Conservation (phyloP, 768 basidiomycete species). For the Boletus sp. region DNA sequence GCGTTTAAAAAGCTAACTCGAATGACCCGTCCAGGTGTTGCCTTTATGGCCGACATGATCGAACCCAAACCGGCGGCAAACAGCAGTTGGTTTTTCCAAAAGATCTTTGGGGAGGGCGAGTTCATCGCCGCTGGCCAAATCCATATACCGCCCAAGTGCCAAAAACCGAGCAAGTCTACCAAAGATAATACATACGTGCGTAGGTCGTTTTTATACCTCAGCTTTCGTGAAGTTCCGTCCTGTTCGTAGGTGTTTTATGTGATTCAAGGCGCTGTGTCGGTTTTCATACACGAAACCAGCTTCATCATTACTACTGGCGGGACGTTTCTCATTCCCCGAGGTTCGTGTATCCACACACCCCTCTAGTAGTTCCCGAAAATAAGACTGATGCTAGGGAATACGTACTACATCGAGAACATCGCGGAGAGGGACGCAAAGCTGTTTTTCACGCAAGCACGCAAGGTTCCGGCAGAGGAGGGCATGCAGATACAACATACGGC, state of each 20-base stretch:
- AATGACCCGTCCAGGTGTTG: constrained; percentile 57
- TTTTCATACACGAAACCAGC: constrained; percentile 76
- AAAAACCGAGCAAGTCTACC: constrained; percentile 83
- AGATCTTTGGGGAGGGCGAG: constrained; percentile 86
- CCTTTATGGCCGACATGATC: constrained; percentile 71
- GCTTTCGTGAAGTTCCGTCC: not conserved
- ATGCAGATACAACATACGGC: constrained; percentile 24
- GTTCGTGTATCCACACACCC: constrained; percentile 39
- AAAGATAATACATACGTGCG: constrained; percentile 93
- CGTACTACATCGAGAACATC: constrained; percentile 89
- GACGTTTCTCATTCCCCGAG: constrained; percentile 89
- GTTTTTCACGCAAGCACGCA: constrained; percentile 89
- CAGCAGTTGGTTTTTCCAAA: constrained; percentile 81
- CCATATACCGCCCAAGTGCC: constrained; percentile 71
- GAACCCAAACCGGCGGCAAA: constrained; percentile 57
- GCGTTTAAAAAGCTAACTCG: not conserved
- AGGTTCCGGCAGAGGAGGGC: constrained; percentile 37
- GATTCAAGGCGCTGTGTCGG: constrained; percentile 84
- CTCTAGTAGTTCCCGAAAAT: not conserved
- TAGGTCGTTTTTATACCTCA: constrained; percentile 5
- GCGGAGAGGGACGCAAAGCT: constrained; percentile 73
- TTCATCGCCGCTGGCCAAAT: constrained; percentile 92
- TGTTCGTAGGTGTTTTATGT: constrained; percentile 66
- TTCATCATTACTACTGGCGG: constrained; percentile 80
- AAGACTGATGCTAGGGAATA: constrained; percentile 60